phyloP scores from a whole-genome alignment of 371 early-diverging fungal species.

The Mucor circinelloides region DNA sequence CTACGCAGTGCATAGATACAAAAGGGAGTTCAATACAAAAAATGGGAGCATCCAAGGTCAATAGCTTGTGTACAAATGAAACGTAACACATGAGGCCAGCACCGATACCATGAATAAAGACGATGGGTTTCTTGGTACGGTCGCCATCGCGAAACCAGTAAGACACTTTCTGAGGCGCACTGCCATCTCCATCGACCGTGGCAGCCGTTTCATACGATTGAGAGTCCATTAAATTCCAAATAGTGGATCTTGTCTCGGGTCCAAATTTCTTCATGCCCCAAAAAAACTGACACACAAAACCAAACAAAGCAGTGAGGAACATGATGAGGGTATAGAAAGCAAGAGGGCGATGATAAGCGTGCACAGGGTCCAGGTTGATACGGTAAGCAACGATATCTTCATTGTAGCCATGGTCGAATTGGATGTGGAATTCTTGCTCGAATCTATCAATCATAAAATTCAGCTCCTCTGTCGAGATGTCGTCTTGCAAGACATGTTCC shows the following conservation, averaged over 20 bases:
- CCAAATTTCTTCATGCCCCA: constrained; percentile 44
- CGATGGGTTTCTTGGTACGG: constrained; percentile 58
- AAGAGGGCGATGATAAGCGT: constrained; percentile 70
- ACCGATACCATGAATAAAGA: constrained; percentile 77
- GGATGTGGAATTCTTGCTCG: constrained; percentile 41
- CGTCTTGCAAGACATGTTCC: constrained; percentile 45
- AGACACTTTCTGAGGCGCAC: constrained; percentile 33
- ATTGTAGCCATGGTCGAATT: constrained; percentile 59
- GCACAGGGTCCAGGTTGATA: constrained; percentile 65
- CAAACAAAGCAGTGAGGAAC: constrained; percentile 21
- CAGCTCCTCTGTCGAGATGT: constrained; percentile 37
- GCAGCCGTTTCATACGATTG: constrained; percentile 12
- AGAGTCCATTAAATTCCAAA: constrained; percentile 35
- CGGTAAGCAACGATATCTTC: constrained; percentile 58
- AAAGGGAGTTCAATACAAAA: constrained; percentile 72
- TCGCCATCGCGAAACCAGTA: constrained; percentile 57
- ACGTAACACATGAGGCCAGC: constrained; percentile 65
- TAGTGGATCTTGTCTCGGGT: constrained; percentile 34
- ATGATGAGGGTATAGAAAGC: constrained; percentile 55
- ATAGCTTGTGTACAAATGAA: constrained; percentile 47
- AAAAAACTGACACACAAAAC: constrained; percentile 20
- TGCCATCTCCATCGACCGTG: background rate
- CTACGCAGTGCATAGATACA: constrained; percentile 68
- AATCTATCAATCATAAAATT: constrained; percentile 50
- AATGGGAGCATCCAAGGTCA: constrained; percentile 56